Base-by-base conservation (phyloP, 345 rosid genomes). In the Garcia nutans region DNA sequence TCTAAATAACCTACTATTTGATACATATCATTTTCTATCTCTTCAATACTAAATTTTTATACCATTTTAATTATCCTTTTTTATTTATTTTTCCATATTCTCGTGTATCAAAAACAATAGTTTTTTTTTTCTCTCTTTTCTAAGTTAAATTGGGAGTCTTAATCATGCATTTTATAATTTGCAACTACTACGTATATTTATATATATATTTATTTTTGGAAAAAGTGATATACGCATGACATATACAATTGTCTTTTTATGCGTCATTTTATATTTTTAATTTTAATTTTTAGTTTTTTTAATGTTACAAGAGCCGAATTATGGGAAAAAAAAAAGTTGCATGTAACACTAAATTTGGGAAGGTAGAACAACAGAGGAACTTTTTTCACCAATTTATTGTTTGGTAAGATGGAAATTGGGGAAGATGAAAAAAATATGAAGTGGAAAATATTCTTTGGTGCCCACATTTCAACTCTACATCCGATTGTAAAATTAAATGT, bases 221-320 rank as follows among this genome's bases (percentile, higher is more conserved):
- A 23, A 11, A 76, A 28, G 13, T 81, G 68, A 77, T 73, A 62
- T 68, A 69, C 26, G 16, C 72, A 77, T 63, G 78, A 81, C 64
- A 68, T n/a, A 45, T 50, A 47, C 22, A 5, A 15, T 24, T 16
- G 15, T 23, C 22, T 23, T 16, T 61, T 44, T 50, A 0, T 44
- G 59, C 28, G 26, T 68, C 77, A 68, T 49, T 13, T 10, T 17
- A 41, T 56, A 20, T 66, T 42, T 37, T 37, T 37, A 4, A 37
- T 3, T 37, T 33, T 3, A 2, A 5, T 33, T 33, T 33, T 33
- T 33, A 31, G 4, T 33, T 33, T 33, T 3, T 37, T 37, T 37
- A 37, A 3, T 37, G 41, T 3, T 3, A 37, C 41, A 37, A 33
- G 41, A 2, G 6, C 4, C 6, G 6, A 33, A 33, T 33, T 33